phyloP scores from a whole-genome alignment of 2,329 filamentous ascomycete species.

The Colletotrichum godetiae region DNA sequence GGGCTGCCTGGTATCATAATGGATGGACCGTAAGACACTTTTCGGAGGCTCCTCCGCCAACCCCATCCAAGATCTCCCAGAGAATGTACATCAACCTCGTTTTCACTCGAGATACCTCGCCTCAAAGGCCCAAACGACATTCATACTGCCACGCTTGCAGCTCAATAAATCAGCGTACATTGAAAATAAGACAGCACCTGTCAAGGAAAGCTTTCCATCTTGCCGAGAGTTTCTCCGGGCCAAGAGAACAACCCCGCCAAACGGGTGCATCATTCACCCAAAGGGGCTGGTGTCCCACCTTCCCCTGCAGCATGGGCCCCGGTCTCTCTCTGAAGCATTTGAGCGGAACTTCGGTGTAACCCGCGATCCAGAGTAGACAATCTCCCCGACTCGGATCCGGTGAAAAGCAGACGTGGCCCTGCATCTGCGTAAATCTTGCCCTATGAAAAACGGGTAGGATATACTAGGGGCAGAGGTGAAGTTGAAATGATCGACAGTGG shows the following conservation, averaged over 20 bases:
- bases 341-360: constrained; percentile 21
- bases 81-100: background rate
- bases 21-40: no score
- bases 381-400: constrained; percentile 3
- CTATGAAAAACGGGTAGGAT: background rate
- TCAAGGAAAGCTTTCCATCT: background rate
- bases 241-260: constrained; percentile 6
- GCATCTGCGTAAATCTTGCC: background rate
- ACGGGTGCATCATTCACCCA: constrained; percentile 2
- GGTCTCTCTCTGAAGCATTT: background rate
- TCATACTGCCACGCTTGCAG: background rate
- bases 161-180: background rate
- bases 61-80: background rate
- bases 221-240: constrained; percentile 28
- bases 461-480: background rate
- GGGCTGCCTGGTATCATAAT: no score
- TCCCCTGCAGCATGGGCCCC: constrained; percentile 8
- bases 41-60: background rate
- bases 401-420: background rate
- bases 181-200: background rate
- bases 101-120: background rate
- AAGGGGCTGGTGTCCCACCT: background rate
- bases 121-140: background rate
- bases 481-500: background rate
- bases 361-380: background rate